Conservation (phyloP, 2,329 filamentous ascomycete species). For the Endothia cerciana region DNA sequence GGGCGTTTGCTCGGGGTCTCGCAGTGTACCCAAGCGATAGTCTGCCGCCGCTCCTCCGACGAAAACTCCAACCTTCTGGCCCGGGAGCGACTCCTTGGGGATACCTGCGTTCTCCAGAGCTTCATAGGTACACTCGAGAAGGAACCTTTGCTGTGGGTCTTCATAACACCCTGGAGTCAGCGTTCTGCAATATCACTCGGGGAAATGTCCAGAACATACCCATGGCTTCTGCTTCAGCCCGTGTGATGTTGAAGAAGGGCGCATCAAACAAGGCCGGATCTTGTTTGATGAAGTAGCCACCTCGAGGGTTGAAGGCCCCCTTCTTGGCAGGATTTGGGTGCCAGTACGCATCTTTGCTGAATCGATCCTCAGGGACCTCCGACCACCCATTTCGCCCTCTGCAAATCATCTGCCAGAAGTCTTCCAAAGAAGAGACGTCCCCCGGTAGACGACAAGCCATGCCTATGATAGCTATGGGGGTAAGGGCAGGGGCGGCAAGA, state of each 20-base stretch:
- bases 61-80: slow-evolving; percentile 39
- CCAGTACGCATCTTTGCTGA: slow-evolving; percentile 40
- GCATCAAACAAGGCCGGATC: slow-evolving; percentile 39
- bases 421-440: slow-evolving; percentile 36
- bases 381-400: slow-evolving; percentile 37
- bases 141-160: slow-evolving; percentile 39
- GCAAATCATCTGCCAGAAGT: slow-evolving; percentile 39
- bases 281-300: slow-evolving; percentile 40
- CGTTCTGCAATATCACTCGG: background rate
- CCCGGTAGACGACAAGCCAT: slow-evolving; percentile 23
- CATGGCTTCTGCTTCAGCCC: slow-evolving; percentile 42
- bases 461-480: slow-evolving; percentile 21
- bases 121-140: slow-evolving; percentile 41
- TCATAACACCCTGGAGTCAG: background rate
- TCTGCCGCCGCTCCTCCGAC: slow-evolving; percentile 35
- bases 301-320: slow-evolving; percentile 38
- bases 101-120: slow-evolving; percentile 41
- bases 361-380: slow-evolving; percentile 38
- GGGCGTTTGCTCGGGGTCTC: slow-evolving; percentile 30
- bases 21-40: slow-evolving; percentile 27
- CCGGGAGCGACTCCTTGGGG: slow-evolving; percentile 36
- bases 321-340: slow-evolving; percentile 41
- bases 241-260: slow-evolving; percentile 43
- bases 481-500: slow-evolving; percentile 28
- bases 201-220: slow-evolving; percentile 30